Conservation (phyloP, 179 eudicot genomes). For the Amaranthus tricolor region DNA sequence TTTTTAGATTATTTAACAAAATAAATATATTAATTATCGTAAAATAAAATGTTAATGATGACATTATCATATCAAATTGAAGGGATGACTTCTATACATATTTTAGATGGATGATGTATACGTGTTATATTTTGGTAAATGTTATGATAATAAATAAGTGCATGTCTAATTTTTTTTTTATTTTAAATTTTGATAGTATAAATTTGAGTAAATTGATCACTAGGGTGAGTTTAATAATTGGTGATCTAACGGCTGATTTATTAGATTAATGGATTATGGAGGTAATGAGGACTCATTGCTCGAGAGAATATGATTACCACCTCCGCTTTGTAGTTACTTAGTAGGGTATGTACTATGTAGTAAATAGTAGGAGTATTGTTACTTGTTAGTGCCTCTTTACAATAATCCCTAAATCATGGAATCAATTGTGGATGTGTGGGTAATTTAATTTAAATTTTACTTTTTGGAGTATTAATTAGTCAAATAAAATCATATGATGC, state of each 20-base stretch:
- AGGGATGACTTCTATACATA: background rate
- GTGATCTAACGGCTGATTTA: background rate
- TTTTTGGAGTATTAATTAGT: background rate
- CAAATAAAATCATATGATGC: background rate
- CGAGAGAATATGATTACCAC: constrained; percentile 16
- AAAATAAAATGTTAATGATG: no score
- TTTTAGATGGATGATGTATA: background rate
- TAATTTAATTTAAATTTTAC: background rate
- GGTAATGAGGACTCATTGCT: constrained; percentile 15
- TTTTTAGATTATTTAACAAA: no score
- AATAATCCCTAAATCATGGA: constrained; percentile 10
- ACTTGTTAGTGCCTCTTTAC: constrained; percentile 9
- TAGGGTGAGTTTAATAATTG: background rate
- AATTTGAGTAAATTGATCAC: background rate
- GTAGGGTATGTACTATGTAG: no score
- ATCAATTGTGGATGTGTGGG: background rate
- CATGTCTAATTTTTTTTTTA: background rate
- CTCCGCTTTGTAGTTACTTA: constrained; percentile 5
- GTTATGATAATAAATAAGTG: no score
- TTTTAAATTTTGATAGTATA: background rate
- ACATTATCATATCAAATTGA: background rate
- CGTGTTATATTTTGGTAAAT: no score
- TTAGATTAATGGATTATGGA: background rate
- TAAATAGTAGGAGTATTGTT: background rate
- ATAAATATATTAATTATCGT: no score